Base-by-base conservation (phyloP, 164 flowering plant species). In the Amborella trichopoda region DNA sequence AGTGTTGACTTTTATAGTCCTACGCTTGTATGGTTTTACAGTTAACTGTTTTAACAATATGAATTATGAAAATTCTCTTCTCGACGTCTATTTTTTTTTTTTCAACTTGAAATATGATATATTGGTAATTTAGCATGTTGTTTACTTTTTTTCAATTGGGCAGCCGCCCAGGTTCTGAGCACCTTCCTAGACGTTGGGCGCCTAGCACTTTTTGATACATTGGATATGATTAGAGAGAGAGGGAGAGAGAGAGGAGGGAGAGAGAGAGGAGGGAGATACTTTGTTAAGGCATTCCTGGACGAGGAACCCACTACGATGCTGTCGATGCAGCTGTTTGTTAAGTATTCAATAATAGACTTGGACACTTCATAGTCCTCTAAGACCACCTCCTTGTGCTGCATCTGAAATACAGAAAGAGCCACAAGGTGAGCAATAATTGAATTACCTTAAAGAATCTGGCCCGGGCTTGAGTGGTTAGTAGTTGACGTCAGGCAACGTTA, bases 261-360 rank as follows among this genome's bases (percentile, higher is more conserved):
- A 56, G 21, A 37, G 16, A 20, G 2, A 32, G 26, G 36, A 28
- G 51, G 43, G 28, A 23, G 6, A 3, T 25, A 61, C 87, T 78
- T 77, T 27, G 75, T 25, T 41, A 90, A 18, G 20, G 76, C 61
- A 56, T 66, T 77, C 53, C 74, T 65, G 12, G 64, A 42, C 11
- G 95, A 66, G 33, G 88, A 80, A 27, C 96, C 96, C 21, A 87
- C 53, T 3, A 80, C 86, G 6, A 84, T 37, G 27, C 50, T 78
- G 55, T 28, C 63, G 44, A 84, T 52, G 34, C 38, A 28, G 49
- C 66, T 64, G 28, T 21, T 49, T 40, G 48, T 48, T 51, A 78
- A 46, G 21, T 69, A 87, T 12, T 76, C 80, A 39, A 74, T 10
- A 20, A 91, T 23, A 41, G 76, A 77, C 47, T 60, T 69, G 0